Evolutionary conservation across 75 land plant genomes (phyloP), one percentile per base, ranked within the genome.

Genomic region (Azolla pinnata): DNA sequence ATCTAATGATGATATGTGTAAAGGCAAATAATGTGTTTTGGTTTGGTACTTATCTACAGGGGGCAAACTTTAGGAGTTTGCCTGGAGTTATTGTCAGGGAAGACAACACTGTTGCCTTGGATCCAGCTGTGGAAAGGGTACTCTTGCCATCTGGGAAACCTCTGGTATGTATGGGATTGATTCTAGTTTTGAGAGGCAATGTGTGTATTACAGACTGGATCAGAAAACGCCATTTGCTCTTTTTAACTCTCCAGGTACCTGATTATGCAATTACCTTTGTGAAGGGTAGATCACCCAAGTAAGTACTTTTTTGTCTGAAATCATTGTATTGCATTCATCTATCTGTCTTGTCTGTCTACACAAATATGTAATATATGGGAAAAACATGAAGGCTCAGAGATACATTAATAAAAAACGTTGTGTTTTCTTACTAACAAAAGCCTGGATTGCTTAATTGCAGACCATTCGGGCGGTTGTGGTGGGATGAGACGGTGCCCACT

Each of bases 401-500:
- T n/a, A n/a, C n/a, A n/a, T n/a, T n/a, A n/a, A n/a, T n/a, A n/a
- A n/a, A n/a, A n/a, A n/a, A n/a, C n/a, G n/a, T n/a, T n/a, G n/a
- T n/a, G n/a, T n/a, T n/a, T n/a, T n/a, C n/a, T n/a, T n/a, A n/a
- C n/a, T n/a, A n/a, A n/a, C n/a, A n/a, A n/a, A n/a, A n/a, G n/a
- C n/a, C 59, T 45, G 44, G 1, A 40, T 58, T 30, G 4, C 31
- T 55, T 33, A 27, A 29, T 32, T 64, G 46, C 66, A 91, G 99
- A 56, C 97, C 97, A 31, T 90, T 90, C 67, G 87, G 76, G 45
- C 74, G 99, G 12, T 57, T 95, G 47, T 95, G 99, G 99, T 95
- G 97, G 96, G 99, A 95, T 73, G 97, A 95, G 59, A 85, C 85
- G 21, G 87, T 88, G 25, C 66, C 97, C 49, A 92, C 97, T 21